A percentile compares a stretch with the other conserved stretches of the same genome.
Evolutionary conservation across 495 filamentous ascomycete species (phyloP).

Genomic region (Aspergillus bertholletiae): DNA sequence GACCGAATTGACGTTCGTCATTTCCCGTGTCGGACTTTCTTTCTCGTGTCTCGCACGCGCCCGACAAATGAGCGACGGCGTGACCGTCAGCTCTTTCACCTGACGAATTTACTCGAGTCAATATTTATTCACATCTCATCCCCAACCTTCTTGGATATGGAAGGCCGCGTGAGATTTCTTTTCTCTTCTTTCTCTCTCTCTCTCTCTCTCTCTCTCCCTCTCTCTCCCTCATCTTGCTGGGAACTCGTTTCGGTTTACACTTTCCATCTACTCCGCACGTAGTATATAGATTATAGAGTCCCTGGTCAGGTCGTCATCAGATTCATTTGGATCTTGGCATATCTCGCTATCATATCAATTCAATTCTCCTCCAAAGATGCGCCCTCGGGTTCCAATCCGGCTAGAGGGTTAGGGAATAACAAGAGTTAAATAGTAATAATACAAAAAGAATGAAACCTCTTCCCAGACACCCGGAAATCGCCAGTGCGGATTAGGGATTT

Average conservation of each 20-base stretch:
- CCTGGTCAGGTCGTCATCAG: not conserved
- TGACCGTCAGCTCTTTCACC: not conserved
- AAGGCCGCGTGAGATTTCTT: no score
- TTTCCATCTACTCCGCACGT: no score
- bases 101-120: not conserved
- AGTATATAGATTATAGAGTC: no score
- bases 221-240: no score
- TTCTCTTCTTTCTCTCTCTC: no score
- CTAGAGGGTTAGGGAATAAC: not conserved
- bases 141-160: no score
- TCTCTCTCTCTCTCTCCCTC: no score
- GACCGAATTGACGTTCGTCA: not conserved
- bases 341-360: slow-evolving; percentile 2
- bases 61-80: slow-evolving; percentile 5
- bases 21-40: not conserved
- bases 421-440: not conserved
- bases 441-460: not conserved
- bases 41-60: not conserved
- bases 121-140: not conserved
- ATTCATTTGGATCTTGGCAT: not conserved
- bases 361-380: not conserved
- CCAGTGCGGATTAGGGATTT: not conserved
- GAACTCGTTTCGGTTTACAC: no score
- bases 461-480: not conserved
- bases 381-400: not conserved